These are phyloP conservation scores for Ogataea angusta DNA, from an alignment of 805 yeast species.

Conservation along the genomic window DNA sequence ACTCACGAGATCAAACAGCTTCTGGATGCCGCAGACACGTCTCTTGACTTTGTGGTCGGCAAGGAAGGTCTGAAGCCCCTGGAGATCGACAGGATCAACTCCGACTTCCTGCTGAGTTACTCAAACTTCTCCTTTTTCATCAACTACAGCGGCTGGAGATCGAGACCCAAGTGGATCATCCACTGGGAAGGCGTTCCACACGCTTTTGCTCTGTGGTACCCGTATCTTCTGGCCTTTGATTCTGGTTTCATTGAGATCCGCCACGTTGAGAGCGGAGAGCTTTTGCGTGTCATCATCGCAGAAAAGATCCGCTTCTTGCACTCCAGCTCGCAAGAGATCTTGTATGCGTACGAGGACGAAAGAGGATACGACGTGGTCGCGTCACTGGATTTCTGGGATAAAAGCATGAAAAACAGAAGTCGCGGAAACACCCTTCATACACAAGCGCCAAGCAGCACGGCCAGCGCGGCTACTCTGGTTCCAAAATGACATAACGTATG, in stretches of 20 bases:
- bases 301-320: conserved; percentile 88
- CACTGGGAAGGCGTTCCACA: conserved; percentile 97
- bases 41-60: conserved; percentile 87
- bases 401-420: conserved; percentile 30
- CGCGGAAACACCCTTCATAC: conserved; percentile 15
- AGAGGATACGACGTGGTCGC: conserved; percentile 91
- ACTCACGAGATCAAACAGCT: conserved; percentile 84
- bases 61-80: conserved; percentile 83
- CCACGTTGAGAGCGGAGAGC: conserved; percentile 81
- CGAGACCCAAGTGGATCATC: conserved; percentile 88
- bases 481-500: neutral
- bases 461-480: conserved; percentile 1
- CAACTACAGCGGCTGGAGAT: conserved; percentile 94
- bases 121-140: conserved; percentile 93
- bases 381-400: conserved; percentile 83
- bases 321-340: conserved; percentile 86
- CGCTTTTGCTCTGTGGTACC: conserved; percentile 89
- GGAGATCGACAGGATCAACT: conserved; percentile 85
- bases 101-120: conserved; percentile 83
- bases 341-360: conserved; percentile 89
- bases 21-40: conserved; percentile 97
- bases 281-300: conserved; percentile 85
- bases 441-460: neutral
- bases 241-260: conserved; percentile 87
- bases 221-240: conserved; percentile 89